These are phyloP conservation scores for Amylostereum areolatum DNA, from an alignment of 1,284 basidiomycete species.

Conservation along the genomic window DNA sequence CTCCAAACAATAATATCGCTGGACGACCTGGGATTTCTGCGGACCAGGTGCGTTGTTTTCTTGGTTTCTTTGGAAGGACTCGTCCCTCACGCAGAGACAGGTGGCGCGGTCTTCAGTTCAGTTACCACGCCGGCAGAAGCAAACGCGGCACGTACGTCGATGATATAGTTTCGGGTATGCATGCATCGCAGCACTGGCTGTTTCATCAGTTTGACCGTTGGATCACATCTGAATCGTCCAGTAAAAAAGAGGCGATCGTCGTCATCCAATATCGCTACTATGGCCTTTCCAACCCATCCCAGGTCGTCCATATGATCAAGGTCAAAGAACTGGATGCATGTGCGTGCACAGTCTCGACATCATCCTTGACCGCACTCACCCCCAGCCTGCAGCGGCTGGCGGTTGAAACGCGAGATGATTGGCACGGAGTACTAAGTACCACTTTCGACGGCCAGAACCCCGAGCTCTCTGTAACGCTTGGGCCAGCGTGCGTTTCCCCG, in stretches of 20 bases:
- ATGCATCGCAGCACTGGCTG: slow-evolving; percentile 41
- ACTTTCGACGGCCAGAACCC: too few species aligned
- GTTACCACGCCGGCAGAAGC: slow-evolving; percentile 46
- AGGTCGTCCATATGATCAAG: too few species aligned
- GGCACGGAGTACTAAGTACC: too few species aligned
- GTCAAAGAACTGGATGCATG: too few species aligned
- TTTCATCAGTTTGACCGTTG: slow-evolving; percentile 59
- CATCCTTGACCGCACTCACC: too few species aligned
- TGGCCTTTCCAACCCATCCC: slow-evolving; percentile 49
- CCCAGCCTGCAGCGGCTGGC: too few species aligned
- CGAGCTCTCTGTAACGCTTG: too few species aligned
- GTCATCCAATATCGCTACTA: slow-evolving; percentile 56
- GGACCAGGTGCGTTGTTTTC: slow-evolving; percentile 35
- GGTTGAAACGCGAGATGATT: too few species aligned
- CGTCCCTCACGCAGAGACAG: background rate
- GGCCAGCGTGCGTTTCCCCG: too few species aligned
- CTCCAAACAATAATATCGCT: slow-evolving; percentile 71
- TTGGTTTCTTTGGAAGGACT: too few species aligned
- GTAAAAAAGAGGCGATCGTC: slow-evolving; percentile 55
- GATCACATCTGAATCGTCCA: slow-evolving; percentile 64
- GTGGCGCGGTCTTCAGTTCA: slow-evolving; percentile 60
- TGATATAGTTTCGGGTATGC: slow-evolving; percentile 1
- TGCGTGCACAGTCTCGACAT: too few species aligned
- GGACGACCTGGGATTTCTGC: slow-evolving; percentile 61
- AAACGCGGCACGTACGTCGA: slow-evolving; percentile 35